phyloP scores from a whole-genome alignment of 1,284 basidiomycete species.

The Malassezia arunalokei region DNA sequence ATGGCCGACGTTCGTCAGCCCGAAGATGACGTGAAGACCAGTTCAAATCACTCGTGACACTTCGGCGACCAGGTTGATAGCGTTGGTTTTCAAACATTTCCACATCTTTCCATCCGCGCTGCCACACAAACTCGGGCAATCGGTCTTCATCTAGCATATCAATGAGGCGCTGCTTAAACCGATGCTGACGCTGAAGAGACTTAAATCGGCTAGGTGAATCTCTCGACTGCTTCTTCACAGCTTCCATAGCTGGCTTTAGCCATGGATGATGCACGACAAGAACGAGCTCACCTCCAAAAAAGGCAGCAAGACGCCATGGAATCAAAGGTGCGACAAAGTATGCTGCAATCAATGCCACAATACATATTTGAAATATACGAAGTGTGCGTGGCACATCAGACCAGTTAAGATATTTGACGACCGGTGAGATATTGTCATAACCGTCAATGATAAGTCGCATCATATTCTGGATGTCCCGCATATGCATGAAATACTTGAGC shows the following conservation, averaged over 20 bases:
- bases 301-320: slow-evolving; percentile 31
- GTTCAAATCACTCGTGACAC: slow-evolving; percentile 16
- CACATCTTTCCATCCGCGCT: slow-evolving; percentile 37
- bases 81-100: slow-evolving; percentile 43
- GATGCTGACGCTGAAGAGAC: slow-evolving; percentile 26
- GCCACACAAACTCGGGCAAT: slow-evolving; percentile 38
- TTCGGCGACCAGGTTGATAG: slow-evolving; percentile 12
- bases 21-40: slow-evolving; percentile 28
- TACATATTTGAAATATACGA: slow-evolving; percentile 32
- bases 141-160: slow-evolving; percentile 34
- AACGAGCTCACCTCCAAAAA: slow-evolving; percentile 38
- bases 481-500: slow-evolving; percentile 39
- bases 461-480: slow-evolving; percentile 47
- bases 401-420: slow-evolving; percentile 45
- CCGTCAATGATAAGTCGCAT: slow-evolving; percentile 43
- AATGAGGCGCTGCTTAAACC: slow-evolving; percentile 7
- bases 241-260: slow-evolving; percentile 35
- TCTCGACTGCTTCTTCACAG: slow-evolving; percentile 16
- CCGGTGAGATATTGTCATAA: slow-evolving; percentile 36
- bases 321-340: slow-evolving; percentile 38
- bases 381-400: slow-evolving; percentile 38
- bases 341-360: slow-evolving; percentile 31
- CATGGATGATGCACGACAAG: slow-evolving; percentile 42
- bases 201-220: background rate
- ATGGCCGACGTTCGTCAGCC: slow-evolving; percentile 28